A percentile compares a stretch with the other conserved stretches of the same genome.
These are phyloP conservation scores for Viridothelium virens DNA, from an alignment of 495 filamentous ascomycete species.

Conservation along the genomic window DNA sequence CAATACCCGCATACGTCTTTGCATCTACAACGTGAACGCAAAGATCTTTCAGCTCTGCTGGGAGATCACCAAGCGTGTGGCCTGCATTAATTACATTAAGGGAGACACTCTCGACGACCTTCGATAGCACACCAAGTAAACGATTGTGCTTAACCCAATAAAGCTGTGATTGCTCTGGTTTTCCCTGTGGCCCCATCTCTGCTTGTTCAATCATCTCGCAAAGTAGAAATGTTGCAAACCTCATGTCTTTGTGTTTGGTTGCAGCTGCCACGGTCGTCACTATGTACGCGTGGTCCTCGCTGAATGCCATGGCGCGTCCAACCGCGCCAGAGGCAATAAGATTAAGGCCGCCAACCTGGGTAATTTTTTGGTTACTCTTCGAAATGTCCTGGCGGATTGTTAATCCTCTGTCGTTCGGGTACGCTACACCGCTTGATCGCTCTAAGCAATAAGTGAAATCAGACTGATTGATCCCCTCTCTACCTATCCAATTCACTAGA, in stretches of 20 bases:
- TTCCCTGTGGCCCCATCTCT: background rate
- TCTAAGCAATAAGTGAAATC: background rate
- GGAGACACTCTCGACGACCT: background rate
- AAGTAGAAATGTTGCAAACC: background rate
- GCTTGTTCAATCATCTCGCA: background rate
- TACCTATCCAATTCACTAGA: background rate
- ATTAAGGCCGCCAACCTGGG: background rate
- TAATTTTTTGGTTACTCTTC: background rate
- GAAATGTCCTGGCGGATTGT: background rate
- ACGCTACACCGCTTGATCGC: background rate
- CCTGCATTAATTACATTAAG: background rate
- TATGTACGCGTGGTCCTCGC: background rate
- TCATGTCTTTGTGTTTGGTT: background rate
- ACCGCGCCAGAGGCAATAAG: background rate
- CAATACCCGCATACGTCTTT: background rate
- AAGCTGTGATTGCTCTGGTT: background rate
- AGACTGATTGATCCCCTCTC: background rate
- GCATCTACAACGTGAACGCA: background rate
- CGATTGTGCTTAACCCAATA: background rate
- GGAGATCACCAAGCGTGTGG: background rate
- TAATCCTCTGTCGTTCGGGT: background rate
- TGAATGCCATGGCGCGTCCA: background rate
- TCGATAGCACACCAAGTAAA: background rate
- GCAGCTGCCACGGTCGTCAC: slow-evolving; percentile 1
- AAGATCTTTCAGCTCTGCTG: background rate